Evolutionary conservation across 139 green algal species (phyloP).

Genomic region (Coccomyxa sp.): DNA sequence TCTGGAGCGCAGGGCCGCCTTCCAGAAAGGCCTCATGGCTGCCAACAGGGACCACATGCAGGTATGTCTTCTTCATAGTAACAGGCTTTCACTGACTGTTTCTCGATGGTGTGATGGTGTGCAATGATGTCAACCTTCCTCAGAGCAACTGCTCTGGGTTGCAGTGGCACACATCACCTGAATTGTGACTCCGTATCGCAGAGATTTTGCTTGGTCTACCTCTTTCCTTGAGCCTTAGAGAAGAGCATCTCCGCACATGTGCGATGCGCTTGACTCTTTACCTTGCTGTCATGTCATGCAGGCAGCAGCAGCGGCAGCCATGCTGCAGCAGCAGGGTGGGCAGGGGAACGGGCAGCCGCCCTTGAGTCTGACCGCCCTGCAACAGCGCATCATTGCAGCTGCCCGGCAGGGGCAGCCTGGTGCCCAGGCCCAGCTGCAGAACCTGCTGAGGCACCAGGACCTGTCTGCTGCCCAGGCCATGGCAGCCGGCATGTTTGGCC

Average conservation of each 20-base stretch:
- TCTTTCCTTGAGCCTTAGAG: background rate
- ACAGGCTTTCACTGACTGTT: background rate
- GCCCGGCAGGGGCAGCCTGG: background rate
- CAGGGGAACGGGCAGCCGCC: background rate
- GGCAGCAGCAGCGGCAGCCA: background rate
- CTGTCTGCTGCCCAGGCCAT: background rate
- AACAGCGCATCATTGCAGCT: background rate
- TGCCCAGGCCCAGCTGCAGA: background rate
- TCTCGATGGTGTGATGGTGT: too few relatives aligned
- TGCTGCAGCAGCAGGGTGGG: background rate
- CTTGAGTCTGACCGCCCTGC: background rate
- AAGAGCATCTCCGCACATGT: background rate
- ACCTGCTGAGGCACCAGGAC: background rate
- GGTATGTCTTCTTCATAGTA: too few relatives aligned
- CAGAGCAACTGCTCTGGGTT: background rate
- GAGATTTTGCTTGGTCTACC: background rate
- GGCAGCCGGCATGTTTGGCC: background rate
- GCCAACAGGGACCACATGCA: background rate
- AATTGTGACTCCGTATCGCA: background rate
- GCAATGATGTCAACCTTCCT: background rate
- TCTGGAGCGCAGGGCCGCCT: background rate
- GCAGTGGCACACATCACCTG: background rate
- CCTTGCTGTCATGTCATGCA: background rate
- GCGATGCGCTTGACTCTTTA: background rate
- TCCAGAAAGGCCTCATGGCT: background rate